These are phyloP conservation scores for Macrolepiota dolichaula DNA, from an alignment of 768 basidiomycete species.

Conservation along the genomic window DNA sequence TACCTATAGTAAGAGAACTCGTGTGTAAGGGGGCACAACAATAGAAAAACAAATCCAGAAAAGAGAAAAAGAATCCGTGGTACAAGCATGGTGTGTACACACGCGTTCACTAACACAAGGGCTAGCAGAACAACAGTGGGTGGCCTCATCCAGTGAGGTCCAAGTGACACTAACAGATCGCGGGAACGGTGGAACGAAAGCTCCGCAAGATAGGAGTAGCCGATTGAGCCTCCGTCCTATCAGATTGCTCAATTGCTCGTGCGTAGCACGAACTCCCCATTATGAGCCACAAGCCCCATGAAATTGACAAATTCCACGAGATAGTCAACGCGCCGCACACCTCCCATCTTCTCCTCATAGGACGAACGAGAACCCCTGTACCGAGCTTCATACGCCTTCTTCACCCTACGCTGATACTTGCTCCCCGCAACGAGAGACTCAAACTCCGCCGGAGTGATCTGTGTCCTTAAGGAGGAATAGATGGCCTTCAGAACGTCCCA, in stretches of 20 bases:
- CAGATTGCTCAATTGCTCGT: neutral
- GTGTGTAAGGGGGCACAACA: neutral
- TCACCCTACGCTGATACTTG: neutral
- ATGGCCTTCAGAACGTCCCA: constrained; percentile 10
- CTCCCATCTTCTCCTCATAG: constrained; percentile 8
- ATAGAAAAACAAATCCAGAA: neutral
- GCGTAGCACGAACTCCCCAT: constrained; percentile 7
- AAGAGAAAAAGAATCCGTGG: neutral
- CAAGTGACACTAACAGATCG: neutral
- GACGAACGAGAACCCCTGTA: neutral
- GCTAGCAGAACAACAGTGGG: neutral
- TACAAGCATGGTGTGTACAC: neutral
- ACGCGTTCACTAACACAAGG: neutral
- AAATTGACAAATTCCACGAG: constrained; percentile 7
- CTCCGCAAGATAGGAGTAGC: neutral
- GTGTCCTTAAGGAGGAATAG: neutral
- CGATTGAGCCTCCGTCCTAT: neutral
- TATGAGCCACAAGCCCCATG: constrained; percentile 1
- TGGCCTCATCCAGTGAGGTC: neutral
- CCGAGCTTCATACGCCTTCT: constrained; percentile 1
- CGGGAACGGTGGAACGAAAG: neutral
- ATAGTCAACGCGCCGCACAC: constrained; percentile 4
- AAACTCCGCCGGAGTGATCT: neutral
- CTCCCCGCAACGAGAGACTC: constrained; percentile 1
- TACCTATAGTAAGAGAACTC: neutral